These are phyloP conservation scores for Zychaea mexicana DNA, from an alignment of 371 early-diverging fungal species.

Conservation along the genomic window DNA sequence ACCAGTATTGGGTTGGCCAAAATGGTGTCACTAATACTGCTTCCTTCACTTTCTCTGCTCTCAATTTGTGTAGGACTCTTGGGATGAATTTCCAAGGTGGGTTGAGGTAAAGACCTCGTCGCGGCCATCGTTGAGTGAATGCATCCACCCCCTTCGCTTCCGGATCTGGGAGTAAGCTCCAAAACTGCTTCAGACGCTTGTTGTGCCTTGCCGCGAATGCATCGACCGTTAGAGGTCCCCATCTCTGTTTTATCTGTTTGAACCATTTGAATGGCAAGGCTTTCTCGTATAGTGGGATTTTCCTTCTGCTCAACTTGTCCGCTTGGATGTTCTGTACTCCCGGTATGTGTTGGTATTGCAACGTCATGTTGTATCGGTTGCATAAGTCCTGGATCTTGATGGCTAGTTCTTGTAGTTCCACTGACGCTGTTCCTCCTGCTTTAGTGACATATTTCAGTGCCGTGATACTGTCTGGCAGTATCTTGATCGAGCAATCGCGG, in stretches of 20 bases:
- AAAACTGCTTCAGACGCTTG: constrained; percentile 14
- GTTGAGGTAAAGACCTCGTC: constrained; percentile 18
- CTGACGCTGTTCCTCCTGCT: constrained; percentile 19
- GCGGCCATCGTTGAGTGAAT: constrained; percentile 24
- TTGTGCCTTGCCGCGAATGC: constrained; percentile 30
- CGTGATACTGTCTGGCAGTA: constrained; percentile 25
- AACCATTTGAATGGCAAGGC: constrained; percentile 5
- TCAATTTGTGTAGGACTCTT: background rate
- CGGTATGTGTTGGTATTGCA: constrained; percentile 19
- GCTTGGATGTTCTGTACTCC: constrained; percentile 17
- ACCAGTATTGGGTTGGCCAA: background rate
- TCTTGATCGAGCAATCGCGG: constrained; percentile 6
- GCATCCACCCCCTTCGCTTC: constrained; percentile 26
- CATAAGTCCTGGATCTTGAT: constrained; percentile 10
- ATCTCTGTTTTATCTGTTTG: constrained; percentile 4
- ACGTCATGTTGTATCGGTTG: constrained; percentile 5
- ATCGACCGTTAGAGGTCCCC: constrained; percentile 22
- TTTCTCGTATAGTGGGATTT: constrained; percentile 7
- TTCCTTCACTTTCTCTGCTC: background rate
- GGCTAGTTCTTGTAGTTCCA: constrained; percentile 15
- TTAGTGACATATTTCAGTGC: constrained; percentile 24
- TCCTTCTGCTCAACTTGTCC: constrained; percentile 15
- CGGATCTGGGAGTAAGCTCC: constrained; percentile 25
- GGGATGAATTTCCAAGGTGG: constrained; percentile 24
- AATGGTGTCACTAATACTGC: background rate